Base-by-base conservation (phyloP, 139 green algal genomes). In the Coelastrella sp. region DNA sequence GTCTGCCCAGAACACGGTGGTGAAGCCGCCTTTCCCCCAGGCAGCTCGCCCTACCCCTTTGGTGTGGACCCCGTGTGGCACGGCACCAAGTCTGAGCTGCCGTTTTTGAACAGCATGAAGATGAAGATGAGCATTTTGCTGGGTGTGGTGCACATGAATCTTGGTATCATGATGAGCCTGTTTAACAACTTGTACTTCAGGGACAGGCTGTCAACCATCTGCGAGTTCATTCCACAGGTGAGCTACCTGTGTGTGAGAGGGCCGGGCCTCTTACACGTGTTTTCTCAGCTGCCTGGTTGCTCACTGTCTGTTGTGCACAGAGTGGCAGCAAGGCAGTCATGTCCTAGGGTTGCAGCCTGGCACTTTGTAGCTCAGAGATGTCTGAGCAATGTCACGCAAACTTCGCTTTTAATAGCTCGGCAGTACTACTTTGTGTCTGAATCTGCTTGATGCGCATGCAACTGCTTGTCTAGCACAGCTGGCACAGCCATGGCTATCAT, bases 101-200 rank as follows among this genome's bases (percentile, higher is more conserved):
- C 95, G 3, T 99, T 97, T 93, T 92, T 98, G 78, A 99, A 99
- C 95, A 97, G 94, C 3, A 89, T 99, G 85, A 99, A 99, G 94
- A 99, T 99, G 98, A 99, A 99, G 96, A 98, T 99, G 97, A 97
- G 91, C 79, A 99, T 99, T 92, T 20, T 99, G 56, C 90, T 99
- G 81, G 98, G 95, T 73, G 94, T 99, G 0, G 82, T 92, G 23
- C 98, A 99, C 92, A 99, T 99, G 98, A 98, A 98, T 91, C 89
- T 97, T 16, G 98, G 98, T 80, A 99, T 99, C 83, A 71, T 99
- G n/a, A 96, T 99, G 91, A 97, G 91, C 14, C 91, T 97, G 73
- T 97, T 98, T 94, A 99, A 99, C 93, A 96, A 99, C 86, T 58
- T 92, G 61, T 97, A 96, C 93, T 98, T 97, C 95, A 93, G 94